Evolutionary conservation across 768 basidiomycete species (phyloP).

Genomic region (Epithele typhae): DNA sequence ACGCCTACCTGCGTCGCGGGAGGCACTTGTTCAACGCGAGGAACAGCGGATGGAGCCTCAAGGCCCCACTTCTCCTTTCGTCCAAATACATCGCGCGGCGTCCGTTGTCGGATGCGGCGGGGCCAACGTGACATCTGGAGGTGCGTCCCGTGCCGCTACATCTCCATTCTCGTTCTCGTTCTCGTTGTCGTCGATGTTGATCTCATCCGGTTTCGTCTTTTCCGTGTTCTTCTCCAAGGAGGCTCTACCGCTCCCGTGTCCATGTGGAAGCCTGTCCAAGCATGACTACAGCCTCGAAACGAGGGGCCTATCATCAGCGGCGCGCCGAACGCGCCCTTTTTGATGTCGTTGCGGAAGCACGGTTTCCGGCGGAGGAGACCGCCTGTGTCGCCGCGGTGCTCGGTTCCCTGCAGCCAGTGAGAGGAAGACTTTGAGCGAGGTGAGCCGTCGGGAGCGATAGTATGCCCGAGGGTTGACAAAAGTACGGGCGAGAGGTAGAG

Average conservation of each 20-base stretch:
- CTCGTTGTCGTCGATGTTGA: conserved; percentile 34
- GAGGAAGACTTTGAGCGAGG: conserved; percentile 70
- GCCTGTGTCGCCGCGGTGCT: conserved; percentile 67
- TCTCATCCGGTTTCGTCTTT: conserved; percentile 35
- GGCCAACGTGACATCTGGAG: no score
- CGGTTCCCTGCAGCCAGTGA: conserved; percentile 95
- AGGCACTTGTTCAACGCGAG: conserved; percentile 82
- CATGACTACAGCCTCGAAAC: conserved; percentile 68
- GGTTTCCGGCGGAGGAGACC: conserved; percentile 71
- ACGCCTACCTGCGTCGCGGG: conserved; percentile 52
- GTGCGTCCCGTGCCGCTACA: background rate
- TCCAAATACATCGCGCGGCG: conserved; percentile 37
- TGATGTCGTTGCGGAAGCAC: conserved; percentile 70
- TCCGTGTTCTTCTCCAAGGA: background rate
- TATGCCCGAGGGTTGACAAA: background rate
- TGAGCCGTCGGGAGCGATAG: conserved; percentile 36
- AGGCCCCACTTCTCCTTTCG: conserved; percentile 49
- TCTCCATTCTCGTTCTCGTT: conserved; percentile 8
- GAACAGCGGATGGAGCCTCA: conserved; percentile 55
- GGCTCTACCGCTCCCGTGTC: background rate
- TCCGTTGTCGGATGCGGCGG: background rate
- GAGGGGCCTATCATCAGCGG: conserved; percentile 78
- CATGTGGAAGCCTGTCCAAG: conserved; percentile 27
- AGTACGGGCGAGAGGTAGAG: conserved; percentile 3
- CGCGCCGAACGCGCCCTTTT: conserved; percentile 69